phyloP scores from a whole-genome alignment of 306 rosid genomes.

The Cucumis hystrix region DNA sequence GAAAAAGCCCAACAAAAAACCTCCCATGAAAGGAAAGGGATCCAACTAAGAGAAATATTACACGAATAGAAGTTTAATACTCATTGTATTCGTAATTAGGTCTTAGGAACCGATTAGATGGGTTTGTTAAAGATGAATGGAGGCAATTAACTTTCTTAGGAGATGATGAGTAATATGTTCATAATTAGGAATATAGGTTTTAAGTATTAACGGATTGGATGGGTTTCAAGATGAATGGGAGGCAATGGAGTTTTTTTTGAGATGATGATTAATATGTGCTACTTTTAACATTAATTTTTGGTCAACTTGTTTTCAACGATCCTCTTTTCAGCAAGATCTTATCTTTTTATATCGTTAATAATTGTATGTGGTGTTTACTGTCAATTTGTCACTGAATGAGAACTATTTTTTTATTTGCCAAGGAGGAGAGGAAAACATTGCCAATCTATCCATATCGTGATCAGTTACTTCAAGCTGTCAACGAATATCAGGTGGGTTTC shows the following conservation, averaged over 20 bases:
- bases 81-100: background rate
- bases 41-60: too few relatives aligned
- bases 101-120: background rate
- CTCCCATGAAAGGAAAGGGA: too few relatives aligned
- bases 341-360: background rate
- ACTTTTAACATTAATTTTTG: background rate
- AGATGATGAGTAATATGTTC: background rate
- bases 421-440: constrained; percentile 74
- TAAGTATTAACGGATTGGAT: background rate
- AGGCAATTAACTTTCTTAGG: background rate
- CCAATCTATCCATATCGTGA: constrained; percentile 75
- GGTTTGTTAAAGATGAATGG: background rate
- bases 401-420: constrained; percentile 10
- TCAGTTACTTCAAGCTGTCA: constrained; percentile 59
- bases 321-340: background rate
- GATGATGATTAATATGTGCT: background rate
- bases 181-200: background rate
- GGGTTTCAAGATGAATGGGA: background rate
- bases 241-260: background rate
- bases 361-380: background rate
- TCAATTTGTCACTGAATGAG: background rate
- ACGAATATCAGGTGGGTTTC: constrained; percentile 59
- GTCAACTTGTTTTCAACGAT: background rate
- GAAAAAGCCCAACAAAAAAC: too few relatives aligned
- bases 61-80: background rate